Evolutionary conservation across 768 basidiomycete genomes (phyloP), one percentile per base, ranked within the genome.

Genomic region (Hebeloma cylindrosporum): DNA sequence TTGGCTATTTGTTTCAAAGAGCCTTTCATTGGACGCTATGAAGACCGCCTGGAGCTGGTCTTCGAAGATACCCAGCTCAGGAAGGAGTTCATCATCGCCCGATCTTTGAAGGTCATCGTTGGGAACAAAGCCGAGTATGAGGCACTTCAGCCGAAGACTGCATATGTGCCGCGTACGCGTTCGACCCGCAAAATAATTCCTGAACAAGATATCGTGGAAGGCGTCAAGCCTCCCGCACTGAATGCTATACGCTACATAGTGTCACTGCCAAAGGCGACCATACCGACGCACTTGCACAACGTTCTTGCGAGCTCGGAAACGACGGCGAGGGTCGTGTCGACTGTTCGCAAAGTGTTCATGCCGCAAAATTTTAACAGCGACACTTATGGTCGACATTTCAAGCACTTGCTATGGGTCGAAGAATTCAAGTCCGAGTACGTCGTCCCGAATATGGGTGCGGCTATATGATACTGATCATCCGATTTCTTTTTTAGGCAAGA

Each of bases 351-450:
- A 1, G 43, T 66, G 1, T 72, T 69, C 32, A 50, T 85, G 7
- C 80, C 81, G 0, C n/a, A 14, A 1, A 38, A 33, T 0, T 50
- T 83, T 9, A 58, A 71, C 34, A 60, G 52, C 18, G 57, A 56
- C 1, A 69, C 72, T 0, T 79, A 82, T 50, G 63, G 64, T 0
- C 60, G 68, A 0, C 64, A 68, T 37, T 82, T 79, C 63, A 75
- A 77, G 54, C 55, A 64, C 14, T 57, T 85, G 3, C 52, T 84
- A 0, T 82, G 80, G 79, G 65, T 73, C 1, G 80, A 83, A 52
- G 82, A 76, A 44, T 63, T 50, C 39, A 68, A 68, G 30, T 69
- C 70, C 56, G 68, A 71, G 75, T 70, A 53, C 30, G 66, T 58
- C n/a, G 40, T 43, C 11, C 5, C 25, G 5, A 10, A 8, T n/a